Percentiles rank a stretch among this genome's conserved stretches.
phyloP scores from a whole-genome alignment of 2,329 filamentous ascomycete species.

The Aulographum hederae region DNA sequence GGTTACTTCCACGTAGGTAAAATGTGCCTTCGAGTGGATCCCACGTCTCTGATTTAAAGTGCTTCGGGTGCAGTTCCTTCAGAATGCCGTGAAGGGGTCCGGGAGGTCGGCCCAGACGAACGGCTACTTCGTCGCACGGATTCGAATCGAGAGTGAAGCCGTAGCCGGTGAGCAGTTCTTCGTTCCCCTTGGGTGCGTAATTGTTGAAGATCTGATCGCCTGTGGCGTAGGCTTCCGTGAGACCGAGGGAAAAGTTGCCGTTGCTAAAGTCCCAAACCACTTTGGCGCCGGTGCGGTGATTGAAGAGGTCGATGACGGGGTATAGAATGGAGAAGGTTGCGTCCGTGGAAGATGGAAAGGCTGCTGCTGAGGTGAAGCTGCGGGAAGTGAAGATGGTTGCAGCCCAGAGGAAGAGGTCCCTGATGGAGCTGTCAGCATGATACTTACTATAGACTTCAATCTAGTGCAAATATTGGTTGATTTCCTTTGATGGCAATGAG shows the following conservation, averaged over 20 bases:
- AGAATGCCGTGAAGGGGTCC: slow-evolving; percentile 15
- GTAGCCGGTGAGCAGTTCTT: slow-evolving; percentile 33
- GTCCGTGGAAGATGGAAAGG: slow-evolving; percentile 7
- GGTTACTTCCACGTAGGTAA: slow-evolving; percentile 15
- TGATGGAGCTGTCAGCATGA: slow-evolving; percentile 8
- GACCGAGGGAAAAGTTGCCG: slow-evolving; percentile 19
- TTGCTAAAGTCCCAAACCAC: slow-evolving; percentile 28
- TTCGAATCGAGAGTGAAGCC: slow-evolving; percentile 31
- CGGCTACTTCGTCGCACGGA: slow-evolving; percentile 25
- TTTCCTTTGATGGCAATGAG: too few relatives aligned
- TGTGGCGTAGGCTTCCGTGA: slow-evolving; percentile 11
- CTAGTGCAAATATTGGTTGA: too few relatives aligned
- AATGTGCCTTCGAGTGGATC: slow-evolving; percentile 17
- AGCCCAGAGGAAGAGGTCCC: slow-evolving; percentile 31
- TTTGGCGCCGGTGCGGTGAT: slow-evolving; percentile 26
- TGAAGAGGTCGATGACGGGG: slow-evolving; percentile 29
- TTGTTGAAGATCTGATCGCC: slow-evolving; percentile 32
- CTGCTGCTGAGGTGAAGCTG: slow-evolving; percentile 24
- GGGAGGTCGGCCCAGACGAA: slow-evolving; percentile 22
- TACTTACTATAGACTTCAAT: background rate
- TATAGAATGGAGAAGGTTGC: slow-evolving; percentile 25
- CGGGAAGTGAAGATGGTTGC: slow-evolving; percentile 32
- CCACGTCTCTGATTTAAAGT: slow-evolving; percentile 15
- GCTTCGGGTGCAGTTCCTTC: slow-evolving; percentile 12
- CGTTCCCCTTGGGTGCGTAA: slow-evolving; percentile 33